Base-by-base conservation (phyloP, 2,329 filamentous ascomycete genomes). In the Madurella fahalii region DNA sequence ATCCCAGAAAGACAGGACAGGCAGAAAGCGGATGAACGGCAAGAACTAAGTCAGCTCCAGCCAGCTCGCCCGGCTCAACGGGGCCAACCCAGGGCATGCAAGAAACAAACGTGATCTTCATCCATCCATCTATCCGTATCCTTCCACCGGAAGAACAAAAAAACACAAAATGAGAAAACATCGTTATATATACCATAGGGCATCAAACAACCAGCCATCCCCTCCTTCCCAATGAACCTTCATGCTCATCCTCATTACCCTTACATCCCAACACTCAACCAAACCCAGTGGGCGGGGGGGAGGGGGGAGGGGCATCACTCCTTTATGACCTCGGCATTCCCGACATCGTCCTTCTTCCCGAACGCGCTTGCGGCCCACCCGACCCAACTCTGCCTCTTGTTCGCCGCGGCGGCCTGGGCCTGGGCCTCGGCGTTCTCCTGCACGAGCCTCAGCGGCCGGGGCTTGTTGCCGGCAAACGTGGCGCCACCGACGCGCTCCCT, bases 381-480 rank as follows among this genome's bases (percentile, higher is more conserved):
- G 54, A 85, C 79, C 84, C 84, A 87, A 68, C 82, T 86, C 17
- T 77, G 74, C 46, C 84, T 74, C 74, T 86, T 86, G 64, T 79
- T 80, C 51, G 72, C 68, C 32, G 66, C 69, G 50, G 75, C 70
- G 17, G 69, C 68, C 63, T 77, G 76, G 2, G 69, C 68, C 63
- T 77, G 76, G 2, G 67, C 67, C 48, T 82, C 80, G 18, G 72
- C 69, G 61, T 86, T 86, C 73, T 95, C 90, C 71, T 94, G 89
- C 45, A 97, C 91, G 31, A 99, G 78, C 15, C 93, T 81, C 61
- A 99, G 75, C 7, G 93, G 93, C 37, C 92, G 82, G 55, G 95
- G 85, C 71, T 94, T 94, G 65, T 85, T 86, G 43, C 83, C 83
- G 4, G 81, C 81, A 53, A 82, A 73, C 59, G 81, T 82, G 1